phyloP scores from a whole-genome alignment of 2,329 filamentous ascomycete genomes.

The Apiospora aurea region DNA sequence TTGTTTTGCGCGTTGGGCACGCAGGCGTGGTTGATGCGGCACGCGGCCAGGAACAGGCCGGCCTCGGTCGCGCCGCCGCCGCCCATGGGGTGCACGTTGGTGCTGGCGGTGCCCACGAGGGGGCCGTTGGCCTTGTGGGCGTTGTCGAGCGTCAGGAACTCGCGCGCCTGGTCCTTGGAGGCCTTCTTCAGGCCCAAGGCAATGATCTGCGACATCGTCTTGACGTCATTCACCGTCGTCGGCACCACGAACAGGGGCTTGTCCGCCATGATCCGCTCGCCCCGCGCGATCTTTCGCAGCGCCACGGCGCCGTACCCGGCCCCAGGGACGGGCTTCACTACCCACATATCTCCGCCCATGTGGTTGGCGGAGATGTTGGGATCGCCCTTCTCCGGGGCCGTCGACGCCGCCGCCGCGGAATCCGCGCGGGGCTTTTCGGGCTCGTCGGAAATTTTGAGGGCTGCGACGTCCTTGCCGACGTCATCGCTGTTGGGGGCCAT shows the following conservation, averaged over 20 bases:
- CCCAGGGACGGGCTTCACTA: constrained; percentile 21
- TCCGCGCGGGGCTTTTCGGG: neutral
- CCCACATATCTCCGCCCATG: constrained; percentile 21
- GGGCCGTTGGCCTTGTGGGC: constrained; percentile 30
- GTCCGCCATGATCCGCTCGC: constrained; percentile 39
- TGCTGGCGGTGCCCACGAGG: constrained; percentile 34
- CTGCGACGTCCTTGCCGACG: neutral
- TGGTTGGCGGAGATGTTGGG: constrained; percentile 7
- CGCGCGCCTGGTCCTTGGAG: constrained; percentile 24
- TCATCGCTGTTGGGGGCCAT: constrained; percentile 17
- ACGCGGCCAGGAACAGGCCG: constrained; percentile 33
- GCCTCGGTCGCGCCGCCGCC: constrained; percentile 28
- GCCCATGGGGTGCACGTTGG: constrained; percentile 34
- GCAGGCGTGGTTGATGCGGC: constrained; percentile 37
- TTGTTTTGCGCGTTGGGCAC: constrained; percentile 38
- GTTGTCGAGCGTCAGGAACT: constrained; percentile 21
- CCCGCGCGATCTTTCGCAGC: constrained; percentile 32
- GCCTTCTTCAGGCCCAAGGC: constrained; percentile 29
- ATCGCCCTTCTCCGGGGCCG: neutral
- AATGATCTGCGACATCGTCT: constrained; percentile 30
- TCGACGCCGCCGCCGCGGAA: neutral
- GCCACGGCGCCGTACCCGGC: constrained; percentile 38
- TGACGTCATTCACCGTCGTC: constrained; percentile 30
- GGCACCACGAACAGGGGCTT: constrained; percentile 33
- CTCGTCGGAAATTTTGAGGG: neutral